These are phyloP conservation scores for Musa troglodytarum DNA, from an alignment of 176 grass and related monocot species.

Conservation along the genomic window DNA sequence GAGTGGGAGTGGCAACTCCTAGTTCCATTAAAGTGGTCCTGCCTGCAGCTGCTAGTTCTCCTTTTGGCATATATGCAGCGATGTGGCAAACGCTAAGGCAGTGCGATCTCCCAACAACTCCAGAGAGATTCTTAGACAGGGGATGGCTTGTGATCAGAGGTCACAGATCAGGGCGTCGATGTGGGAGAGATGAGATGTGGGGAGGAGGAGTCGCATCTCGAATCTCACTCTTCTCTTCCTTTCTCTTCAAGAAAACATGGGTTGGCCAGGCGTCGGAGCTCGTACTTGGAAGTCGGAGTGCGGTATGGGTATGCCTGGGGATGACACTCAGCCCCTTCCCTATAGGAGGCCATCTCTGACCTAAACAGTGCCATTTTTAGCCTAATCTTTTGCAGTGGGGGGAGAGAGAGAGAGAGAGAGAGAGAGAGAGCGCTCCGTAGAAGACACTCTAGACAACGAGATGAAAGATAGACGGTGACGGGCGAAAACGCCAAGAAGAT, in stretches of 20 bases:
- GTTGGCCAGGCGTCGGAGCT: too few species aligned
- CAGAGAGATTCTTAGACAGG: background rate
- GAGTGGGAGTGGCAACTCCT: background rate
- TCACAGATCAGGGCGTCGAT: too few species aligned
- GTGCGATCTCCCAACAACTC: background rate
- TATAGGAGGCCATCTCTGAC: background rate
- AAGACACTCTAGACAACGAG: background rate
- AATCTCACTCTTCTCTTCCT: too few species aligned
- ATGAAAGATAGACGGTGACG: background rate
- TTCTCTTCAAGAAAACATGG: too few species aligned
- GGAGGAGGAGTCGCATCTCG: too few species aligned
- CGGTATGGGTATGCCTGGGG: too few species aligned
- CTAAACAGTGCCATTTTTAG: conserved; percentile 3
- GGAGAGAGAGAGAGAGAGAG: background rate
- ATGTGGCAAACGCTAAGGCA: background rate
- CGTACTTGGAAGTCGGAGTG: too few species aligned
- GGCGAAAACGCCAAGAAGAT: background rate
- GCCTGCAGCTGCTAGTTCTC: background rate
- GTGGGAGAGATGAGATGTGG: too few species aligned
- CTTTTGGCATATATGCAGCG: background rate
- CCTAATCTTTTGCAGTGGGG: background rate
- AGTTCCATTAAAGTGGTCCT: background rate
- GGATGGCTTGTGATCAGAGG: too few species aligned
- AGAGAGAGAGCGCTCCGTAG: background rate
- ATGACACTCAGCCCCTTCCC: background rate